Percentiles rank a stretch among this genome's conserved stretches.
Conservation (phyloP, 345 rosid genomes). For the Boechera divaricarpa region DNA sequence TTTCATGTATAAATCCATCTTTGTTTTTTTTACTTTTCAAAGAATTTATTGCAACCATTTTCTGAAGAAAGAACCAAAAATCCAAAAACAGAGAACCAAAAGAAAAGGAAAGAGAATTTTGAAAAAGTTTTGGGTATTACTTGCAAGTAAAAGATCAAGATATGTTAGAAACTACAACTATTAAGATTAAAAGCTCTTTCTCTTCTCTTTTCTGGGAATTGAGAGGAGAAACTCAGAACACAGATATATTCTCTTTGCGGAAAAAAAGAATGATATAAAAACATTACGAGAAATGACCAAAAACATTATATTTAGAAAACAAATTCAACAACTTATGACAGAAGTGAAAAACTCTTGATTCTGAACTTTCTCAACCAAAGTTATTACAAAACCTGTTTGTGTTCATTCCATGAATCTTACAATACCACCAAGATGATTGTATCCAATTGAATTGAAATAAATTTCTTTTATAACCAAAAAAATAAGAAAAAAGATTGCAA, state of each 20-base stretch:
- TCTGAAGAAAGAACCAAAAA: background rate
- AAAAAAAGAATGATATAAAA: background rate
- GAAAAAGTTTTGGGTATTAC: background rate
- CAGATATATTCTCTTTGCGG: background rate
- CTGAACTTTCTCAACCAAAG: constrained; percentile 25
- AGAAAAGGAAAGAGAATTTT: background rate
- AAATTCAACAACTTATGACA: constrained; percentile 24
- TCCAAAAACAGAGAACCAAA: background rate
- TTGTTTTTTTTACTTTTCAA: constrained; percentile 4
- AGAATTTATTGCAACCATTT: constrained; percentile 7
- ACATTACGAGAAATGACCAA: background rate
- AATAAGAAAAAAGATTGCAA: constrained; percentile 28
- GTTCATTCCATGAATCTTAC: constrained; percentile 28
- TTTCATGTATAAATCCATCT: constrained; percentile 26
- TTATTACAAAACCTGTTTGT: constrained; percentile 36
- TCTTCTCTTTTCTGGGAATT: background rate
- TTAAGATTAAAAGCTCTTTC: background rate
- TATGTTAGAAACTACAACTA: constrained; percentile 6
- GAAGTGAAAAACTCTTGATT: constrained; percentile 13
- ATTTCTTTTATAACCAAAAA: constrained; percentile 27
- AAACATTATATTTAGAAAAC: constrained; percentile 9
- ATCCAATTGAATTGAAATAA: constrained; percentile 35
- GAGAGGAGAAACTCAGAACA: background rate
- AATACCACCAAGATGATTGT: constrained; percentile 34
- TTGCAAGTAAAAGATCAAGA: constrained; percentile 28